Evolutionary conservation across 139 green algal species (phyloP), one percentile per base, ranked within the genome.

Genomic region (Edaphochlamys debaryana): DNA sequence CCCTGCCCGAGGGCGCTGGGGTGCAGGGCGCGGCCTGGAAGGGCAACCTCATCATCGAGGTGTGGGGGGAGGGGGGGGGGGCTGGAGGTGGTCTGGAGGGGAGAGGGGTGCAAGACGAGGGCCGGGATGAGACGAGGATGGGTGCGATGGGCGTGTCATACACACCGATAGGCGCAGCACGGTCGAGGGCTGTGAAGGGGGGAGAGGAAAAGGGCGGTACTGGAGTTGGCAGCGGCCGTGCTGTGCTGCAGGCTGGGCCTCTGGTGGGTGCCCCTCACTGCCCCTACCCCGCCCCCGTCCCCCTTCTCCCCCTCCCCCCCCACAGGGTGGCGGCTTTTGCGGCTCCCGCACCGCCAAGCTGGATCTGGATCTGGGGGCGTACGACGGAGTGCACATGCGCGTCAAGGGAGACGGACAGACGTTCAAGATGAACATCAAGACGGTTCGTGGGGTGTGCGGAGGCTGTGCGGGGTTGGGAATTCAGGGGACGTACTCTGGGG

Each of bases 341-440:
- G 95, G 95, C 13, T 40, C 86, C 0, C 92, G 95, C 68, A 95
- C 91, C 38, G 69, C 78, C 58, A 68, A 64, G 40, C 80, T 91
- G 6, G 56, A 83, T 40, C 34, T 89, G 3, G 85, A 93, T 72
- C 67, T 92, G 48, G 74, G 58, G 1, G 84, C 5, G 3, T 88
- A 67, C 70, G 91, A 94, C 67, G 91, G 95, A 40, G 79, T 98
- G 32, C 36, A 70, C 29, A 73, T 98, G 71, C 69, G 90, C 2
- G 92, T 98, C 4, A 90, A 92, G 79, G 94, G 92, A 0, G 92
- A 95, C 48, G 94, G 94, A 30, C 87, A 95, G 71, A 97, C 90
- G 36, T 96, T 95, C 87, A 98, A 98, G 87, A 69, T 98, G 62
- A 98, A 98, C 92, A 92, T 98, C 70, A 98, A 97, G 85, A 98